phyloP scores from a whole-genome alignment of 148 eudicot genomes.

The Chenopodium suecicum region DNA sequence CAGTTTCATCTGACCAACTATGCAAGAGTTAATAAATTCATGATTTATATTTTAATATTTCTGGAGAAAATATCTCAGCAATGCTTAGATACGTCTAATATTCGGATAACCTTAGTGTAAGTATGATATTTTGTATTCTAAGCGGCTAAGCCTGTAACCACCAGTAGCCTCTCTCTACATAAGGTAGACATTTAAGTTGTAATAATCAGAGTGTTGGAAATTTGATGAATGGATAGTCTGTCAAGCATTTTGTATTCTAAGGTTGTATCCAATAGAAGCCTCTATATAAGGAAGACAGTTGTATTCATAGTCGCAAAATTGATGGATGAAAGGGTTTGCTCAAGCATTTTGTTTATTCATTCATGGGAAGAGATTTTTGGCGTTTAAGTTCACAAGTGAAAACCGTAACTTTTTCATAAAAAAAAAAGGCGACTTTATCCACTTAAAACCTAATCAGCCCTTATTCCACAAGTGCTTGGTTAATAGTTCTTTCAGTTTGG shows the following conservation, averaged over 20 bases:
- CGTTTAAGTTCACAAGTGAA: neutral
- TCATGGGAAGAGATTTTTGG: neutral
- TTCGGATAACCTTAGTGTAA: neutral
- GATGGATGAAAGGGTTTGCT: neutral
- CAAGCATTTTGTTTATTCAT: neutral
- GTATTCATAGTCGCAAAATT: neutral
- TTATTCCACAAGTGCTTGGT: neutral
- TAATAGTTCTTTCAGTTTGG: neutral
- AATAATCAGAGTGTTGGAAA: neutral
- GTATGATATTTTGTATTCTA: neutral
- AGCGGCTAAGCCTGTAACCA: neutral
- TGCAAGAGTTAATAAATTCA: no score
- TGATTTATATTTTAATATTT: no score
- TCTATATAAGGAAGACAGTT: neutral
- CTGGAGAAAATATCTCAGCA: no score
- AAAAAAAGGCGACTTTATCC: neutral
- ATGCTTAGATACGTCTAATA: no score
- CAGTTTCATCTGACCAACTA: no score
- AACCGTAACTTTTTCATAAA: neutral
- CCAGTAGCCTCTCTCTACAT: neutral
- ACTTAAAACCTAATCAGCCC: neutral
- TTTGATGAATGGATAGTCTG: neutral
- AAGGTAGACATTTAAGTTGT: neutral
- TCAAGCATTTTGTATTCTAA: neutral
- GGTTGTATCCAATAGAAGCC: neutral